These are phyloP conservation scores for Dioscorea cayenensis DNA, from an alignment of 116 monocot species.

Conservation along the genomic window DNA sequence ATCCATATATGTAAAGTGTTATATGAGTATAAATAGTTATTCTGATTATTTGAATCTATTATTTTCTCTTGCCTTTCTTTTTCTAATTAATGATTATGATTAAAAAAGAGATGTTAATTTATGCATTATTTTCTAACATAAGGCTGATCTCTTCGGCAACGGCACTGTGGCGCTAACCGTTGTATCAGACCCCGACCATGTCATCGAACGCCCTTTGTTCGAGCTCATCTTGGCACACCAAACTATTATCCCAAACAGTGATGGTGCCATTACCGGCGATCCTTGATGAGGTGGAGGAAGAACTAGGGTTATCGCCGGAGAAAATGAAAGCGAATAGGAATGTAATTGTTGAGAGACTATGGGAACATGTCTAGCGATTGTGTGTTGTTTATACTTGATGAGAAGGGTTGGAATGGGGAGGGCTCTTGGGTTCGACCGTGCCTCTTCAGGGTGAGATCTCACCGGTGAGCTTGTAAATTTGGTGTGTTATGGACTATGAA, in stretches of 20 bases:
- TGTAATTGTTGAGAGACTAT: conserved; percentile 16
- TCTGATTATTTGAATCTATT: too few species aligned
- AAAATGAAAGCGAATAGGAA: conserved; percentile 21
- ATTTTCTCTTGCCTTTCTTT: not conserved
- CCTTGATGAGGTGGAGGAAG: conserved; percentile 19
- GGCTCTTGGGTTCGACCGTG: conserved; percentile 31
- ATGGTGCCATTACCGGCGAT: conserved; percentile 13
- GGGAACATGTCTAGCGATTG: conserved; percentile 32
- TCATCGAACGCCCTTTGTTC: conserved; percentile 6
- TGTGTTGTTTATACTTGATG: conserved; percentile 31
- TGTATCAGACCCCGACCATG: conserved; percentile 2
- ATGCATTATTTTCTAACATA: too few species aligned
- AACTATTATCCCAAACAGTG: conserved; percentile 9
- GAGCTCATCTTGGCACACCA: conserved; percentile 12
- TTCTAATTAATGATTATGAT: conserved; percentile 5
- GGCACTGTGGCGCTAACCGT: conserved; percentile 18
- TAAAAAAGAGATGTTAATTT: not conserved
- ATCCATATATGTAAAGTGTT: too few species aligned
- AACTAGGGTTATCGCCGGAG: conserved; percentile 14
- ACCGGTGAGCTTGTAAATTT: too few species aligned
- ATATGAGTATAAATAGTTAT: too few species aligned
- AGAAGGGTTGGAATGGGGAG: conserved; percentile 35
- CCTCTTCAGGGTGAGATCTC: not conserved
- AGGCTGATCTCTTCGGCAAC: conserved; percentile 19
- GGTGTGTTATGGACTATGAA: too few species aligned